These are phyloP conservation scores for Cryphonectria carpinicola DNA, from an alignment of 2,329 filamentous ascomycete species.

Conservation along the genomic window DNA sequence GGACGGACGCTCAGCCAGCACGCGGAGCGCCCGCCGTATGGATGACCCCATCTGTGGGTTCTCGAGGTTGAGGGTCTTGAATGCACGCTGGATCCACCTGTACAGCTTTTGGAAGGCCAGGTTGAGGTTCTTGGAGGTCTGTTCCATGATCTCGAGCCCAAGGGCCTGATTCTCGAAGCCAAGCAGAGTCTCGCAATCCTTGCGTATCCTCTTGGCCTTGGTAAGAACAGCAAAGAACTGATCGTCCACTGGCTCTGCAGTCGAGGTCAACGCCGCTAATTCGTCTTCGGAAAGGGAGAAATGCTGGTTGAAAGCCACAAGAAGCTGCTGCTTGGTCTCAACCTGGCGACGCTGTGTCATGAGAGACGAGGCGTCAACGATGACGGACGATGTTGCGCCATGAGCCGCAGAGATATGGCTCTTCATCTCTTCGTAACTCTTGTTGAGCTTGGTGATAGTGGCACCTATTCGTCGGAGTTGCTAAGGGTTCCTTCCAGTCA, in stretches of 20 bases:
- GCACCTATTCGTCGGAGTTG: slow-evolving; percentile 85
- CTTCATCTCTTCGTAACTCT: slow-evolving; percentile 80
- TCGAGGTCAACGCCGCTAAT: slow-evolving; percentile 72
- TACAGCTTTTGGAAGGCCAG: slow-evolving; percentile 94
- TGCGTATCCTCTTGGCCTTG: slow-evolving; percentile 83
- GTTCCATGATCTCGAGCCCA: slow-evolving; percentile 88
- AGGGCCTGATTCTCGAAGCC: slow-evolving; percentile 88
- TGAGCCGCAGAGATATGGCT: slow-evolving; percentile 76
- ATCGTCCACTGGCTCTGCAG: slow-evolving; percentile 81
- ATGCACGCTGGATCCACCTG: slow-evolving; percentile 91
- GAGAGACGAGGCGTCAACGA: slow-evolving; percentile 77
- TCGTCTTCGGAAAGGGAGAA: slow-evolving; percentile 88
- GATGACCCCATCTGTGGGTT: slow-evolving; percentile 89
- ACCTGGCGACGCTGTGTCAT: slow-evolving; percentile 73
- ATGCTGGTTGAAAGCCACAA: slow-evolving; percentile 77
- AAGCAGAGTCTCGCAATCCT: slow-evolving; percentile 85
- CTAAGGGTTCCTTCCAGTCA: slow-evolving; percentile 45
- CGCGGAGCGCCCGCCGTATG: slow-evolving; percentile 80
- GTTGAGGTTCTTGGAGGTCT: slow-evolving; percentile 84
- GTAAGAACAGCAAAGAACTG: slow-evolving; percentile 78
- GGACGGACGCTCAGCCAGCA: slow-evolving; percentile 85
- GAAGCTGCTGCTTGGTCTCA: slow-evolving; percentile 77
- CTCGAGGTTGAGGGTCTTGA: slow-evolving; percentile 89
- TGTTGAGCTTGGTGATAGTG: slow-evolving; percentile 78
- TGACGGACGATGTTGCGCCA: slow-evolving; percentile 71